Evolutionary conservation across 345 rosid species (phyloP), one percentile per base, ranked within the genome.

Genomic region (Citrus reticulata): DNA sequence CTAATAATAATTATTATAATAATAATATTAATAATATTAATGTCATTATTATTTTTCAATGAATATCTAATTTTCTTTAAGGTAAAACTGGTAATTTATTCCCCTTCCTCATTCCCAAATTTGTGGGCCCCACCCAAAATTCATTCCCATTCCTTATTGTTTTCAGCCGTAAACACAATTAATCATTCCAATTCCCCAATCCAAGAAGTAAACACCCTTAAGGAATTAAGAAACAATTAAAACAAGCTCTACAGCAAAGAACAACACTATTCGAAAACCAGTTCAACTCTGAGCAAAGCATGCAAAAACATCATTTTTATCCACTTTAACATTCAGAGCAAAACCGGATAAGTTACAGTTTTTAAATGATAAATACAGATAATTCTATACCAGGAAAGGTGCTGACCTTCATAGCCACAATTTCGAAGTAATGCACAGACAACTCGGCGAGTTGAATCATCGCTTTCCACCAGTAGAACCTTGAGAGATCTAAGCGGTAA

Each of bases 391-490:
- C 17, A 57, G 37, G 73, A 59, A 72, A 54, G 14, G 17, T 58
- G 16, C 79, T 74, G 24, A 82, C 90, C 90, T 82, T 79, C 86
- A 27, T 85, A 88, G 79, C 90, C 83, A 76, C 87, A 88, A 19
- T 81, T 88, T 57, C 65, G 75, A 57, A 88, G 87, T 27, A 88
- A 64, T 14, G 90, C 88, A 62, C 54, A 73, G 57, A 88, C 83
- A 67, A 85, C 79, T 57, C 79, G 83, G 30, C 88, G 79, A 61
- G 90, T 85, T 27, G 90, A 82, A 66, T 87, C 87, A 51, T 87
- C 90, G 24, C 68, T 80, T 80, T 88, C 90, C 46, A 80, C 90
- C 78, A 88, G 68, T 25, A 88, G 82, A 77, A 88, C 88, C 81
- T 85, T 88, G 9, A 88, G 72, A 65, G 88, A 76, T 65, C 80